phyloP scores from a whole-genome alignment of 2,329 filamentous ascomycete species.

The Fusarium circinatum region DNA sequence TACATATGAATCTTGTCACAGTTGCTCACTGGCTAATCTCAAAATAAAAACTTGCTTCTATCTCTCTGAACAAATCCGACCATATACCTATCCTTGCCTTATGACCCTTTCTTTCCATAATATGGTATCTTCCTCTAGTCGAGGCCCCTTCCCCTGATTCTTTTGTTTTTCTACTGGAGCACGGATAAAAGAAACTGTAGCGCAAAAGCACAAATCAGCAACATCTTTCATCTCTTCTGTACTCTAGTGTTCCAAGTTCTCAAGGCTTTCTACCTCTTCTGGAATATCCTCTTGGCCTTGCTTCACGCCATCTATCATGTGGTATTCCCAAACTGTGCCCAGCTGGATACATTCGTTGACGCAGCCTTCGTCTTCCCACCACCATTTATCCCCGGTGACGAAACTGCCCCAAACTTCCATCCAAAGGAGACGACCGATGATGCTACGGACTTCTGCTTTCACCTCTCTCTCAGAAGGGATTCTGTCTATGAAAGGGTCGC shows the following conservation, averaged over 20 bases:
- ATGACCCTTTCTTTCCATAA: neutral
- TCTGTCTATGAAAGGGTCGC: conserved; percentile 39
- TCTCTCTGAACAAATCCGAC: neutral
- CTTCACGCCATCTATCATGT: conserved; percentile 66
- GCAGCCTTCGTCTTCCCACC: conserved; percentile 69
- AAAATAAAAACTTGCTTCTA: neutral
- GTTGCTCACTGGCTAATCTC: neutral
- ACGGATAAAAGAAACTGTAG: neutral
- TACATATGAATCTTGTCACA: neutral
- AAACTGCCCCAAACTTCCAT: conserved; percentile 68
- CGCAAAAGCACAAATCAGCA: conserved; percentile 6
- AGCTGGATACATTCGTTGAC: conserved; percentile 64
- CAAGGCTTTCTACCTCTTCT: neutral
- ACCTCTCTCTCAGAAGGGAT: conserved; percentile 44
- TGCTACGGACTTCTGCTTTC: conserved; percentile 60
- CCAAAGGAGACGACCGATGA: conserved; percentile 68
- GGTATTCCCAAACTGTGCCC: conserved; percentile 69
- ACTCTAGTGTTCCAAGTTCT: neutral
- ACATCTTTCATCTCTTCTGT: neutral
- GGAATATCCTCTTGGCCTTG: conserved; percentile 43
- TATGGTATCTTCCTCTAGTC: neutral
- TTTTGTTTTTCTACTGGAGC: neutral
- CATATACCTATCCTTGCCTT: neutral
- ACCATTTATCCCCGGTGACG: conserved; percentile 63
- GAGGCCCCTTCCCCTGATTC: neutral